Conservation (phyloP, 768 basidiomycete genomes). For the Serendipita sp. region DNA sequence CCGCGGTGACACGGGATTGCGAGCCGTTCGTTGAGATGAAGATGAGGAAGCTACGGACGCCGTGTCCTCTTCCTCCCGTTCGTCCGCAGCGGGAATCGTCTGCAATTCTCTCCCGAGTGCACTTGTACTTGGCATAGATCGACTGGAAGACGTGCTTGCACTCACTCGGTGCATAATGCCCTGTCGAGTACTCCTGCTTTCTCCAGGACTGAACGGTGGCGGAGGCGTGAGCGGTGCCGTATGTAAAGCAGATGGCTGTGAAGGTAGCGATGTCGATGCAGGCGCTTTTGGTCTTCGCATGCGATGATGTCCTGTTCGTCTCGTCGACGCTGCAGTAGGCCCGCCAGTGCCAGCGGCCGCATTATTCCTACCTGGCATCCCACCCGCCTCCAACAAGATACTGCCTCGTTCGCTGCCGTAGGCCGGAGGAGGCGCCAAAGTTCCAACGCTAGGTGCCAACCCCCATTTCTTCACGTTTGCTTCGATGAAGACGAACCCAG, state of each 20-base stretch:
- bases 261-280: slow-evolving; percentile 16
- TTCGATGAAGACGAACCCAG: slow-evolving; percentile 97
- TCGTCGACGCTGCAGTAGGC: slow-evolving; percentile 26
- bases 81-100: slow-evolving; percentile 3
- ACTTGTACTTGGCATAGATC: slow-evolving; percentile 24
- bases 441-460: slow-evolving; percentile 89
- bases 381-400: slow-evolving; percentile 84
- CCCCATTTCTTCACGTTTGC: slow-evolving; percentile 99
- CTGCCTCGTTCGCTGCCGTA: slow-evolving; percentile 95
- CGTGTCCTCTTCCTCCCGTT: slow-evolving; percentile 18
- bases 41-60: background rate
- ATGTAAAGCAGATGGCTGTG: slow-evolving; percentile 9
- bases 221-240: slow-evolving; percentile 34
- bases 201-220: slow-evolving; percentile 37
- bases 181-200: background rate
- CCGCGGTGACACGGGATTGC: background rate
- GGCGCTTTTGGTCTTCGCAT: slow-evolving; percentile 36
- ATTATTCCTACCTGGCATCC: slow-evolving; percentile 16
- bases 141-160: slow-evolving; percentile 33
- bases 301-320: slow-evolving; percentile 42
- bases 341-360: slow-evolving; percentile 31
- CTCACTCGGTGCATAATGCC: slow-evolving; percentile 20
- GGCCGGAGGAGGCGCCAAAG: slow-evolving; percentile 91
- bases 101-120: background rate
- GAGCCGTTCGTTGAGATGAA: background rate